Evolutionary conservation across 2,329 filamentous ascomycete species (phyloP).

Genomic region (Pseudogymnoascus sp.): DNA sequence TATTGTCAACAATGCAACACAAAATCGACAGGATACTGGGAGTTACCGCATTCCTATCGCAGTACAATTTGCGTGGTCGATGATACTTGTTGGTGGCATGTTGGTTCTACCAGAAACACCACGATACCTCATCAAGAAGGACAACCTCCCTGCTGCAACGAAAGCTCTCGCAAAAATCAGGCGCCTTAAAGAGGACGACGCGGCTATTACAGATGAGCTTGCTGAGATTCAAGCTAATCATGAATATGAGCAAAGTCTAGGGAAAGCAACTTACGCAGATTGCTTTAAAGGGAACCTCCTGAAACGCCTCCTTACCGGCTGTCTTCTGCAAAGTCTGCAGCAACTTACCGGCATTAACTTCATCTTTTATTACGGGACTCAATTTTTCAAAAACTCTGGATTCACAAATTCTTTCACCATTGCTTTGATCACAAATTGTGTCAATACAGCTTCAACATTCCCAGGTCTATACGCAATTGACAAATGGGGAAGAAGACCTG

Average conservation of each 20-base stretch:
- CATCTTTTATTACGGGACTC: conserved; percentile 70
- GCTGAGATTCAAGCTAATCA: conserved; percentile 69
- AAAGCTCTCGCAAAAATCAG: conserved; percentile 63
- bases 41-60: conserved; percentile 72
- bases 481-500: conserved; percentile 63
- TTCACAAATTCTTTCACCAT: conserved; percentile 60
- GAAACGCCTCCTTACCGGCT: conserved; percentile 65
- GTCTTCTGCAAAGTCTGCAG: conserved; percentile 67
- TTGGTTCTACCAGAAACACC: conserved; percentile 70
- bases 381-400: conserved; percentile 57
- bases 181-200: conserved; percentile 66
- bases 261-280: conserved; percentile 51
- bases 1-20: conserved; percentile 61
- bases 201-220: conserved; percentile 65
- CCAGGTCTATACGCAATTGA: conserved; percentile 70
- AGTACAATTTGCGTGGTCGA: conserved; percentile 65
- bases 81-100: conserved; percentile 60
- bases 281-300: conserved; percentile 57
- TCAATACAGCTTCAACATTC: conserved; percentile 69
- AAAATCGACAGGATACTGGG: conserved; percentile 46
- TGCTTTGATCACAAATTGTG: conserved; percentile 65
- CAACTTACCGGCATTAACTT: conserved; percentile 72
- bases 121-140: conserved; percentile 65
- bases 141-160: conserved; percentile 56
- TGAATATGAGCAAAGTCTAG: conserved; percentile 63